These are phyloP conservation scores for Casuarina glauca DNA, from an alignment of 306 rosid genomes.

Conservation along the genomic window DNA sequence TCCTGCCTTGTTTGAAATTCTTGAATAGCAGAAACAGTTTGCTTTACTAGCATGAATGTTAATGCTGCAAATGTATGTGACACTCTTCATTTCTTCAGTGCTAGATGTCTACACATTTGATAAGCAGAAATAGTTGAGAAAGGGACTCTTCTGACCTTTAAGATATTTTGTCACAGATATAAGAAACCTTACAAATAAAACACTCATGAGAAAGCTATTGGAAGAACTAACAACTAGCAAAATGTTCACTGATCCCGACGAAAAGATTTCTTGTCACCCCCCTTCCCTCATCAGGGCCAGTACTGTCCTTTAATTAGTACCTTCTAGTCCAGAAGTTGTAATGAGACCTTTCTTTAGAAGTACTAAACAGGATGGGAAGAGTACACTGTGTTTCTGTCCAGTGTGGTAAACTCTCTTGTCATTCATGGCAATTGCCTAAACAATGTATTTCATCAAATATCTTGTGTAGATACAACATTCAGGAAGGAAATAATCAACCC, in stretches of 20 bases:
- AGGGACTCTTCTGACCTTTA: neutral
- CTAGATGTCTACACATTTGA: neutral
- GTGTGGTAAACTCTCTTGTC: too few species aligned
- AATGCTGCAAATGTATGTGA: neutral
- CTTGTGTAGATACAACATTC: too few species aligned
- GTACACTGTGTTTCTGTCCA: too few species aligned
- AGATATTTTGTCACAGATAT: neutral
- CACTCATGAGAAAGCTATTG: neutral
- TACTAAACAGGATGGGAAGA: too few species aligned
- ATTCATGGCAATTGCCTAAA: too few species aligned
- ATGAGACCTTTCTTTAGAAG: too few species aligned
- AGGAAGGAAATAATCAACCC: too few species aligned
- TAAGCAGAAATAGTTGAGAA: neutral
- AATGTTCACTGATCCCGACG: neutral
- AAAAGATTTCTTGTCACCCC: neutral
- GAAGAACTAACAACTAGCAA: neutral
- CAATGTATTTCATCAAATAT: too few species aligned
- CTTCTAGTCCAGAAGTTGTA: too few species aligned
- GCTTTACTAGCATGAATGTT: neutral
- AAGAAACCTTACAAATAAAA: neutral
- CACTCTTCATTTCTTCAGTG: neutral
- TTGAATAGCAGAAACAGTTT: neutral
- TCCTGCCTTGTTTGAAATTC: neutral
- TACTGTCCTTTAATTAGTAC: too few species aligned
- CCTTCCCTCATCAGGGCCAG: neutral